These are phyloP conservation scores for Blepharisma stoltei DNA, from an alignment of 73 alveolate species.

Conservation along the genomic window DNA sequence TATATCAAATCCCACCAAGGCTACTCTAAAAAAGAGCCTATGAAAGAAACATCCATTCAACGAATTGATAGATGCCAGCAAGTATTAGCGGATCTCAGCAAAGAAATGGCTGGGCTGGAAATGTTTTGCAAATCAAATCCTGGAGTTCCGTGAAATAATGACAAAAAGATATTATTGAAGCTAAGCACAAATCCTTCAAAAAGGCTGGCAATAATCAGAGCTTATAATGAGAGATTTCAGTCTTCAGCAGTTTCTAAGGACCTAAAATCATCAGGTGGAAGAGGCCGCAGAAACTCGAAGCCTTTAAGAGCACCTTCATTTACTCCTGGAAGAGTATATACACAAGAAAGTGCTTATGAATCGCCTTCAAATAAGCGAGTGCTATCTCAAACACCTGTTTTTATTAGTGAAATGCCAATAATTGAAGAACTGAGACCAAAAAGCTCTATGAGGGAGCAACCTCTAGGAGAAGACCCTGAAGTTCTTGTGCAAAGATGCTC, in stretches of 20 bases:
- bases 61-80: slow-evolving; percentile 8
- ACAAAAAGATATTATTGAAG: neutral
- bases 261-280: too few species aligned
- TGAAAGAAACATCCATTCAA: neutral
- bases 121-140: slow-evolving; percentile 21
- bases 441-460: too few species aligned
- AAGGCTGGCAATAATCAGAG: neutral
- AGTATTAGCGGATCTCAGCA: neutral
- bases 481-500: neutral
- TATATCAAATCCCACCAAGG: neutral
- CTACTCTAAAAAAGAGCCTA: neutral
- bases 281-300: too few species aligned
- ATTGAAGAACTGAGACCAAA: too few species aligned
- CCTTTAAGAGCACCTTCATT: too few species aligned
- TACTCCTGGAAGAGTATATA: too few species aligned
- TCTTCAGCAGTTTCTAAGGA: too few species aligned
- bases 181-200: slow-evolving; percentile 4
- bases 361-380: too few species aligned
- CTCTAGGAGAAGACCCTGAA: neutral
- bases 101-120: slow-evolving; percentile 17
- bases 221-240: slow-evolving; percentile 11
- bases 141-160: slow-evolving; percentile 25
- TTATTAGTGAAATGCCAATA: too few species aligned
- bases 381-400: too few species aligned
- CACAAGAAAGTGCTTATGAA: too few species aligned